These are phyloP conservation scores for Lentinula novae-zelandiae DNA, from an alignment of 1,284 basidiomycete species.

Conservation along the genomic window DNA sequence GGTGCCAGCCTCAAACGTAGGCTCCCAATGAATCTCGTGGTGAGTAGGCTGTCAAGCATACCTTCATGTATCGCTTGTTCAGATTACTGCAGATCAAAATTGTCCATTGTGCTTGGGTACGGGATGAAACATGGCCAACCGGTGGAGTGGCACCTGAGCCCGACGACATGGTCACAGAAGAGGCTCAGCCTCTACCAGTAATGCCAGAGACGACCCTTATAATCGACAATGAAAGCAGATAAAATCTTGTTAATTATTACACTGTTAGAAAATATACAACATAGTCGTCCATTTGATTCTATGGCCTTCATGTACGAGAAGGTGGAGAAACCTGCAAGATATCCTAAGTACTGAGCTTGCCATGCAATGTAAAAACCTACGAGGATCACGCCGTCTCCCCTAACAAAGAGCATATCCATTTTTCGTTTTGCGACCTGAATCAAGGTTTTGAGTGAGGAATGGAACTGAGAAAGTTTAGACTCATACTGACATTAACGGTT, in stretches of 20 bases:
- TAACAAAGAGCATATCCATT: constrained; percentile 97
- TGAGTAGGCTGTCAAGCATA: constrained; percentile 31
- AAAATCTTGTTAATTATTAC: not conserved
- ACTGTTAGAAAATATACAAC: not conserved
- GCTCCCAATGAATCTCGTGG: constrained; percentile 59
- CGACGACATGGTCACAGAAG: constrained; percentile 43
- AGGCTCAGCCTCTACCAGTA: not conserved
- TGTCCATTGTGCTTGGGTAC: constrained; percentile 67
- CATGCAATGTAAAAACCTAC: constrained; percentile 40
- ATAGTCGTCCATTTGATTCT: not conserved
- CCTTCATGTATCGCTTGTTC: not conserved
- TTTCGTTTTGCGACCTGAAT: constrained; percentile 86
- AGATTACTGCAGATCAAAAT: constrained; percentile 55
- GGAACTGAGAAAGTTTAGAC: not conserved
- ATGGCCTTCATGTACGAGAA: constrained; percentile 46
- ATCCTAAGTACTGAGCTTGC: constrained; percentile 1
- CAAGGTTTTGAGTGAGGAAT: not conserved
- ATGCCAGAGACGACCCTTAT: not conserved
- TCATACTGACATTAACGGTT: constrained; percentile 56
- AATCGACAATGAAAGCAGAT: not conserved
- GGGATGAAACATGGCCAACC: constrained; percentile 70
- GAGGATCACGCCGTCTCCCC: constrained; percentile 93
- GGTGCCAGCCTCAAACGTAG: constrained; percentile 54
- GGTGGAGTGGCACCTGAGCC: constrained; percentile 52
- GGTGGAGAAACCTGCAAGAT: constrained; percentile 67